phyloP scores from a whole-genome alignment of 2,329 filamentous ascomycete genomes.

The Fusarium nanum region DNA sequence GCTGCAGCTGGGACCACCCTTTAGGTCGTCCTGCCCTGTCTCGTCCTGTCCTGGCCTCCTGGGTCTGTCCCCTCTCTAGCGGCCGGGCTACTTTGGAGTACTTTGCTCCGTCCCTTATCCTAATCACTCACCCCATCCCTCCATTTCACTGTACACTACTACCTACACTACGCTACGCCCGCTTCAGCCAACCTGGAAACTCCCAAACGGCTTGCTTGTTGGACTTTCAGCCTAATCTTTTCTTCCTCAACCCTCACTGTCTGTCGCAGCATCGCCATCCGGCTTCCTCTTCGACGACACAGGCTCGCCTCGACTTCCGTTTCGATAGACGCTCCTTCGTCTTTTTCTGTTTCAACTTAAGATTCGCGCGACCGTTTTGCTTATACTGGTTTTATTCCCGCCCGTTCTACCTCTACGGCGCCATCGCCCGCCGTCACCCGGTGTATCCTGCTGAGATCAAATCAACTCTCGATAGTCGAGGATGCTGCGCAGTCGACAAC shows the following conservation, averaged over 20 bases:
- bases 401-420: constrained; percentile 12
- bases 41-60: constrained; percentile 13
- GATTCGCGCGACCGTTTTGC: constrained; percentile 13
- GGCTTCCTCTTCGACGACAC: constrained; percentile 27
- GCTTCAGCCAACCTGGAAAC: constrained; percentile 36
- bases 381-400: constrained; percentile 6
- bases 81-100: constrained; percentile 20
- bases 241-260: constrained; percentile 25
- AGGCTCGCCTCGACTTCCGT: constrained; percentile 14
- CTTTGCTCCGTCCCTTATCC: constrained; percentile 32
- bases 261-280: constrained; percentile 27
- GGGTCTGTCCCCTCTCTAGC: constrained; percentile 28
- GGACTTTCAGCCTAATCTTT: constrained; percentile 35
- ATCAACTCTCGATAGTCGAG: constrained; percentile 27
- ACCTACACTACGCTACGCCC: constrained; percentile 32
- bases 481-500: constrained; percentile 37
- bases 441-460: constrained; percentile 26
- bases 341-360: constrained; percentile 10
- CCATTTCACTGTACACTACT: constrained; percentile 1
- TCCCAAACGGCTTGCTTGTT: constrained; percentile 28
- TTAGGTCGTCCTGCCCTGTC: constrained; percentile 5
- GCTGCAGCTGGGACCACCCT: constrained; percentile 33
- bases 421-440: constrained; percentile 27
- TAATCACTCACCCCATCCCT: constrained; percentile 24
- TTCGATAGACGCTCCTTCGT: constrained; percentile 15